Conservation (phyloP, 306 rosid genomes). For the Fagus sylvatica region DNA sequence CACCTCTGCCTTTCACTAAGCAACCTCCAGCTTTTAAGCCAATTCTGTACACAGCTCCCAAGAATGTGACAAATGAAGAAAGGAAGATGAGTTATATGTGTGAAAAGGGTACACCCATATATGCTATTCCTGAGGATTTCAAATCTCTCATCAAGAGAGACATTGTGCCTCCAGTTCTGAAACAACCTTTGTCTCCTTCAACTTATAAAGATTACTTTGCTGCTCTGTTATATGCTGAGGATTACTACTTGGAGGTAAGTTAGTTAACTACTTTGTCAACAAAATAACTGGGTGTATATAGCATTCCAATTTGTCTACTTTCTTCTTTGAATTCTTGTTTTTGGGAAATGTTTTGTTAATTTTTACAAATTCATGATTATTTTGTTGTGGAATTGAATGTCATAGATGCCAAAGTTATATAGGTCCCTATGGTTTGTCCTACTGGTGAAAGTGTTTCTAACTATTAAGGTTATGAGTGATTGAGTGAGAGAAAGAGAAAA, state of each 20-base stretch:
- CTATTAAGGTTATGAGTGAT: no score
- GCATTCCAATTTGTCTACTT: neutral
- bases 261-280: neutral
- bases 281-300: neutral
- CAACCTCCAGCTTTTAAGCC: neutral
- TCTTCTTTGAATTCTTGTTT: neutral
- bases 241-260: conserved; percentile 35
- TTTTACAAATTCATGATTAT: no score
- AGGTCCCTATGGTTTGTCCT: no score
- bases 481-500: no score
- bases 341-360: no score
- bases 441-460: no score
- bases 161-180: conserved; percentile 30
- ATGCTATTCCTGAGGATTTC: conserved; percentile 28
- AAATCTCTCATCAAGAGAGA: conserved; percentile 30
- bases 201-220: conserved; percentile 44
- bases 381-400: no score
- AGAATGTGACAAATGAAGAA: neutral
- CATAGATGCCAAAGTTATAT: no score
- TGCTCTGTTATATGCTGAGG: conserved; percentile 42
- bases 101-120: conserved; percentile 17
- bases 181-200: conserved; percentile 20
- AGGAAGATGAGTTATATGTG: conserved; percentile 1
- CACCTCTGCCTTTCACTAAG: neutral
- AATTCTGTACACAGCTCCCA: neutral